phyloP scores from a whole-genome alignment of 495 filamentous ascomycete genomes.

The Penicillium diatomitis region DNA sequence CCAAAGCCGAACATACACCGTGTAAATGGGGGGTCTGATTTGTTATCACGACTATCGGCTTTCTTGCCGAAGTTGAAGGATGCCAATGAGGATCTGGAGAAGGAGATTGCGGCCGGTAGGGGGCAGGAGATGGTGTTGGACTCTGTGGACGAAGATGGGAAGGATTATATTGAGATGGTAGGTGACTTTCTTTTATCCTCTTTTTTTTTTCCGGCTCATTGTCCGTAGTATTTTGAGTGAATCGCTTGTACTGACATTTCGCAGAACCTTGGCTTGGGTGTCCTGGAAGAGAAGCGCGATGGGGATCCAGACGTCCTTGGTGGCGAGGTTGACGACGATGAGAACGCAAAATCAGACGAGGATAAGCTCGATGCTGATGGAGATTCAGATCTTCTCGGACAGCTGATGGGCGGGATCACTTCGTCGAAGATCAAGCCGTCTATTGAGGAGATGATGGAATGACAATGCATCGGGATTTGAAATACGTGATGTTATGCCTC shows the following conservation, averaged over 20 bases:
- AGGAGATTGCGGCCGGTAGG: conserved; percentile 31
- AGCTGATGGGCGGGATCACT: conserved; percentile 32
- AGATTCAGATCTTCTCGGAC: conserved; percentile 30
- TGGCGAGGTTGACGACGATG: conserved; percentile 11
- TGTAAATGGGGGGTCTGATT: conserved; percentile 17
- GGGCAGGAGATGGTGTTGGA: conserved; percentile 28
- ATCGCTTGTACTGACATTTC: not conserved
- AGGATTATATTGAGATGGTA: conserved; percentile 47
- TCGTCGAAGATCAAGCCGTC: conserved; percentile 25
- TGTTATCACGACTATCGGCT: conserved; percentile 32
- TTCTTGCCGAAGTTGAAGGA: conserved; percentile 40
- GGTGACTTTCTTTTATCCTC: conserved; percentile 1
- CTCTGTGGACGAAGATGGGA: conserved; percentile 22
- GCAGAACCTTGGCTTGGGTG: conserved; percentile 44
- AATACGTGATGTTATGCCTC: too few species aligned
- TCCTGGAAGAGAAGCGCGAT: conserved; percentile 38
- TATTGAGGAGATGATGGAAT: conserved; percentile 35
- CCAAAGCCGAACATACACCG: conserved; percentile 30
- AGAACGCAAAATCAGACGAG: not conserved
- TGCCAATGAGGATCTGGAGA: conserved; percentile 39
- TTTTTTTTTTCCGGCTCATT: not conserved
- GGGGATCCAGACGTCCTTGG: conserved; percentile 12
- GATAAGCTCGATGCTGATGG: conserved; percentile 6
- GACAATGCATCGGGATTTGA: not conserved
- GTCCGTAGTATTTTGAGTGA: not conserved